Conservation (phyloP, 2,329 filamentous ascomycete species). For the Alternaria arbusti region DNA sequence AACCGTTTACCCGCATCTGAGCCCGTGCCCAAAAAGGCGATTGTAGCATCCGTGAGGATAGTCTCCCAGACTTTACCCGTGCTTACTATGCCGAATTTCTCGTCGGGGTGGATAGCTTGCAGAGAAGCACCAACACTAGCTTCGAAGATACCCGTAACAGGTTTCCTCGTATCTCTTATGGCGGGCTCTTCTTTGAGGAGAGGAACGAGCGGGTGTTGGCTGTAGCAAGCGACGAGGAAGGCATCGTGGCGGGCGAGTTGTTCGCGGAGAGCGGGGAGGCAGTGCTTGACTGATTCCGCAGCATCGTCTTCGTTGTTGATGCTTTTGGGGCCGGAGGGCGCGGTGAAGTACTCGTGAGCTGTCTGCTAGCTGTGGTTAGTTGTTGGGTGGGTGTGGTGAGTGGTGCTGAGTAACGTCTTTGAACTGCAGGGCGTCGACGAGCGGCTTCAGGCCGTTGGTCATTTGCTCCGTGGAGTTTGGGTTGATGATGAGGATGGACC, state of each 20-base stretch:
- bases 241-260: conserved; percentile 65
- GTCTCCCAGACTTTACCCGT: conserved; percentile 85
- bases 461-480: conserved; percentile 78
- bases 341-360: conserved; percentile 69
- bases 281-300: conserved; percentile 65
- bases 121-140: conserved; percentile 73
- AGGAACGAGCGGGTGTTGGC: conserved; percentile 77
- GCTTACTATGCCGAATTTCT: conserved; percentile 84
- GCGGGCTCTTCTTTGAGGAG: conserved; percentile 59
- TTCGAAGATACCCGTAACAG: conserved; percentile 86
- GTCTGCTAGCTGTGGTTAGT: conserved; percentile 53
- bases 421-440: conserved; percentile 54
- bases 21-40: conserved; percentile 64
- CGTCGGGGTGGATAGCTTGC: conserved; percentile 57
- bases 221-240: conserved; percentile 90
- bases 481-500: conserved; percentile 73
- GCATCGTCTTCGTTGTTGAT: conserved; percentile 81
- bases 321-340: conserved; percentile 69
- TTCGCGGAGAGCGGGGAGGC: conserved; percentile 62
- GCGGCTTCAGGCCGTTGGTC: conserved; percentile 69
- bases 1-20: conserved; percentile 61
- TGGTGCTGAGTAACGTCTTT: conserved; percentile 49
- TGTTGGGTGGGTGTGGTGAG: conserved; percentile 41
- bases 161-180: conserved; percentile 50
- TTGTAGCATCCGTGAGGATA: conserved; percentile 71